Conservation (phyloP, 169 alveolate species). For the Plasmodium falciparum region DNA sequence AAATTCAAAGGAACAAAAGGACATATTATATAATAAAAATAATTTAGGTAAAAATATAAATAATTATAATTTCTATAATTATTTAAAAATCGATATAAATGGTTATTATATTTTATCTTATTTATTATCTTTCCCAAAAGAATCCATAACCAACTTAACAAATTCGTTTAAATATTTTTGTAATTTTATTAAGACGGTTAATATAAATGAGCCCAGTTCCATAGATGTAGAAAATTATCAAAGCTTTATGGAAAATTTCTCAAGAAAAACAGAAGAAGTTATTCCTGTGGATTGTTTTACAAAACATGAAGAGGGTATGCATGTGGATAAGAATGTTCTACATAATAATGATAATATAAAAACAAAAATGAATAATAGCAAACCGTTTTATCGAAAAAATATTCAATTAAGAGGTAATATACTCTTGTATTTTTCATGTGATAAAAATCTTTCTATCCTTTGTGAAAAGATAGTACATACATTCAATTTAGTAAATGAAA, state of each 20-base stretch:
- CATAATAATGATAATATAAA: background rate
- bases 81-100: constrained; percentile 50
- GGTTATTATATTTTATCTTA: constrained; percentile 49
- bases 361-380: background rate
- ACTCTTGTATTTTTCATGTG: constrained; percentile 54
- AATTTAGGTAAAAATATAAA: constrained; percentile 9
- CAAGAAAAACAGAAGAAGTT: constrained; percentile 2
- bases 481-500: constrained; percentile 63
- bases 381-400: constrained; percentile 31
- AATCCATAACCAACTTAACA: constrained; percentile 29
- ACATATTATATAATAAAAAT: background rate
- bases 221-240: constrained; percentile 32
- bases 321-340: background rate
- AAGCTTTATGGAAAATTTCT: constrained; percentile 9
- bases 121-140: constrained; percentile 59
- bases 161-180: constrained; percentile 52
- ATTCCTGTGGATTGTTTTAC: background rate
- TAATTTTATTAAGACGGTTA: constrained; percentile 46
- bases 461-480: constrained; percentile 72
- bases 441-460: constrained; percentile 43
- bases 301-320: background rate
- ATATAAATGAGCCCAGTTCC: constrained; percentile 37
- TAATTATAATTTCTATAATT: constrained; percentile 69
- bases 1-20: background rate
- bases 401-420: constrained; percentile 56